Evolutionary conservation across 148 eudicot genomes (phyloP), one percentile per base, ranked within the genome.

Genomic region (Pharnaceum exiguum): DNA sequence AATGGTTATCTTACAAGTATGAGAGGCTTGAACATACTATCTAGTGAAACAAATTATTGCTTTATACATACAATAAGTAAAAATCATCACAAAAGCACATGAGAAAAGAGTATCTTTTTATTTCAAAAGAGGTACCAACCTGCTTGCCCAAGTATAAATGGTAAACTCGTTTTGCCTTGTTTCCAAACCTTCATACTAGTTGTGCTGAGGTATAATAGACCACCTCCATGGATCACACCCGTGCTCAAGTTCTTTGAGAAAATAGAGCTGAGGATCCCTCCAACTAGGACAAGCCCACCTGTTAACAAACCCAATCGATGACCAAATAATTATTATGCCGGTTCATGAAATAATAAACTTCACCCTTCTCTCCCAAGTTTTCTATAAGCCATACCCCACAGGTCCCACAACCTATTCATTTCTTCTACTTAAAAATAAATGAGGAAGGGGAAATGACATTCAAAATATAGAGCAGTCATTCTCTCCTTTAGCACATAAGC

Each of bases 91-190:
- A 37, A 39, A 10, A 18, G 28, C n/a, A 27, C 31, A 62, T 17
- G 15, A 21, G 12, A 24, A 16, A 22, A 47, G 24, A 1, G 17
- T 24, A 32, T 22, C 0, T 15, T 50, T 39, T 21, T 33, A 45
- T 48, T 18, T 31, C 28, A 17, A 44, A 32, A 12, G 49, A 61
- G 40, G 43, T 12, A 59, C 27, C 4, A 69, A 91, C 98, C 94
- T 83, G 96, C 87, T 87, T 91, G 90, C 70, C 96, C 98, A 37
- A 85, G 68, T 55, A 91, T 83, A 55, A 82, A 85, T n/a, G 94
- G 98, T 6, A 80, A 55, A 68, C 90, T 80, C 23, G 98, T 77
- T 73, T 87, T 85, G 47, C 96, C 98, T 61, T 74, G 72, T 53
- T 80, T 75, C 97, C 98, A 91, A 10, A 91, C 79, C 81, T 79